Conservation (phyloP, 257 asterid species). For the Cruciata laevipes region DNA sequence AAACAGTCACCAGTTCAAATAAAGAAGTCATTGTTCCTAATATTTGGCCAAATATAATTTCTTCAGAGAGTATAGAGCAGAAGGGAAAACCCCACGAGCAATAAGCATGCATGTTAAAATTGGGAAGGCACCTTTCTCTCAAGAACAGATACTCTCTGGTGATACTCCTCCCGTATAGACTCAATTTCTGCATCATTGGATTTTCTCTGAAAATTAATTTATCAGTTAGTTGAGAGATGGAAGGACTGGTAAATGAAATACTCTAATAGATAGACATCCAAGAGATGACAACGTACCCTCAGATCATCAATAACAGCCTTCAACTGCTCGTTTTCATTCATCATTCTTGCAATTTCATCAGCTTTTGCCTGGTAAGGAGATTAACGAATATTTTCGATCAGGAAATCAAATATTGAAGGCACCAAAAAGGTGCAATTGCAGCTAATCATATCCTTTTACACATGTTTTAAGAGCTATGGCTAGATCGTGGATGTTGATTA, state of each 20-base stretch:
- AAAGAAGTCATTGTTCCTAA: not conserved
- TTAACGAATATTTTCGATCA: not conserved
- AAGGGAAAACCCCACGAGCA: not conserved
- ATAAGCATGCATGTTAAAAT: not conserved
- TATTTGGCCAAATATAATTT: not conserved
- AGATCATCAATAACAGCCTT: constrained; percentile 59
- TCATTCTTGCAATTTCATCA: constrained; percentile 85
- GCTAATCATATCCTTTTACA: not conserved
- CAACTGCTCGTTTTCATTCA: constrained; percentile 86
- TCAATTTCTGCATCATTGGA: constrained; percentile 84
- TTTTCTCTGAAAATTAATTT: constrained; percentile 49
- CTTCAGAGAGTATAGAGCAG: not conserved
- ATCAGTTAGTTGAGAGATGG: constrained; percentile 2
- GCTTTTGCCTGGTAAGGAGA: constrained; percentile 70
- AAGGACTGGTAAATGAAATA: not conserved
- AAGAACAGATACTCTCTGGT: constrained; percentile 79
- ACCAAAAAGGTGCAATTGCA: not conserved
- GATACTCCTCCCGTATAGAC: constrained; percentile 90
- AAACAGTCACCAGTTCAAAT: not conserved
- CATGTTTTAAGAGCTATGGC: not conserved
- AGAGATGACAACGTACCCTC: constrained; percentile 36
- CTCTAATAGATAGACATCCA: not conserved
- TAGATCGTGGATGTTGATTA: not conserved
- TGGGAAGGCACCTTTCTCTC: constrained; percentile 75
- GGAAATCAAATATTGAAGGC: not conserved